Base-by-base conservation (phyloP, 148 eudicot species). In the Silene uniflora region DNA sequence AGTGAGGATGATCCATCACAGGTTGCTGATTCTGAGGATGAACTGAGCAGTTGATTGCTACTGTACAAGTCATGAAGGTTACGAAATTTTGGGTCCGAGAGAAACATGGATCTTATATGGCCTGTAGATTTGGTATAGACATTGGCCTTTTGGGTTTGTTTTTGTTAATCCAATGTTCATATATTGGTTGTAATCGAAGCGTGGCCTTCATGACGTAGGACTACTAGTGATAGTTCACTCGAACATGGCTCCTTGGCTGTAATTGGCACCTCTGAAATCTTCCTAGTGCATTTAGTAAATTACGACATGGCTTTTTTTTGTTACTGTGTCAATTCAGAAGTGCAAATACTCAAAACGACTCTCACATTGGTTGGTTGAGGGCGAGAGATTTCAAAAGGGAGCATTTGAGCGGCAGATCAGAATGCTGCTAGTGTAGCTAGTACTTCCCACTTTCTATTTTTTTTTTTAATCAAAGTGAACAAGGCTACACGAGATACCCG, bases 11-110 rank as follows among this genome's bases (percentile, higher is more conserved):
- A 60, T 54, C 75, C 77, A 44, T 73, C 75, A 19, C 47, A 56
- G 55, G 82, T 72, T 67, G 62, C 81, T 79, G 90, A 81, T 74
- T 80, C 79, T 24, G 83, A 77, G 73, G 83, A 80, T 24, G 87
- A 85, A 56, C 23, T 44, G 35, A 72, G 79, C 70, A 75, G 73
- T 76, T 85, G 24, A 81, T 61, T 19, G 71, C 77, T 74, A 24
- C 68, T 12, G 10, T 49, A 52, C 16, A 81, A 60, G 66, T 67
- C 21, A 56, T 73, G 69, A 27, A 13, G 22, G 32, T 54, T 5
- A 52, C 58, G 35, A 46, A 62, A 25, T 81, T 84, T 83, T 81
- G 77, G 58, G 42, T 67, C 6, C 22, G 60, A 35, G 80, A 61
- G 80, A 68, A 58, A 73, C 68, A 72, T 71, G 62, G 73, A 71